A percentile compares a stretch with the other conserved stretches of the same genome.
Conservation (phyloP, 345 rosid genomes). For the Heritiera fomes region DNA sequence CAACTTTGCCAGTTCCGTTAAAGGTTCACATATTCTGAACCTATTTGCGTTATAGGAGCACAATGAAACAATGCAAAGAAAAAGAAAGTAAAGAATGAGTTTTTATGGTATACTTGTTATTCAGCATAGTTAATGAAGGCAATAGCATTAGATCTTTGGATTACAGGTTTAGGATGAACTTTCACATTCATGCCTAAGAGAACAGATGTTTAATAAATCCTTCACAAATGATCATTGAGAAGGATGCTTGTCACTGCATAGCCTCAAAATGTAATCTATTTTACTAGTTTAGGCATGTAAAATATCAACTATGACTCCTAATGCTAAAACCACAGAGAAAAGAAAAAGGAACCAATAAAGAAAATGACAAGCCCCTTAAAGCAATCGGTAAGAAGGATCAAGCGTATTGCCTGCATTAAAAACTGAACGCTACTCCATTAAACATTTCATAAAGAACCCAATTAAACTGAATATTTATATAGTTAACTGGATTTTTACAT, state of each 20-base stretch:
- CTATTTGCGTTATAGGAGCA: not conserved
- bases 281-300: not conserved
- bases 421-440: not conserved
- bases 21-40: not conserved
- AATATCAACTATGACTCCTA: not conserved
- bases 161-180: slow-evolving; percentile 10
- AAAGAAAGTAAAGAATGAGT: not conserved
- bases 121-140: not conserved
- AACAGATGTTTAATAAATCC: not conserved
- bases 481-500: not conserved
- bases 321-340: not conserved
- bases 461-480: not conserved
- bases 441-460: not conserved
- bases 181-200: slow-evolving; percentile 3
- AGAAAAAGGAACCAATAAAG: not conserved
- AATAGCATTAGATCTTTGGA: slow-evolving; percentile 7
- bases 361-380: not conserved
- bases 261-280: not conserved
- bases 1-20: not conserved
- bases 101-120: not conserved
- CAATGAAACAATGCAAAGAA: not conserved
- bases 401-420: not conserved
- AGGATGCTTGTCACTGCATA: not conserved
- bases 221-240: not conserved
- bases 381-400: slow-evolving; percentile 3